A percentile compares a stretch with the other conserved stretches of the same genome.
Evolutionary conservation across 208 protist species (phyloP).

Genomic region (Wallacemonas rigidus): DNA sequence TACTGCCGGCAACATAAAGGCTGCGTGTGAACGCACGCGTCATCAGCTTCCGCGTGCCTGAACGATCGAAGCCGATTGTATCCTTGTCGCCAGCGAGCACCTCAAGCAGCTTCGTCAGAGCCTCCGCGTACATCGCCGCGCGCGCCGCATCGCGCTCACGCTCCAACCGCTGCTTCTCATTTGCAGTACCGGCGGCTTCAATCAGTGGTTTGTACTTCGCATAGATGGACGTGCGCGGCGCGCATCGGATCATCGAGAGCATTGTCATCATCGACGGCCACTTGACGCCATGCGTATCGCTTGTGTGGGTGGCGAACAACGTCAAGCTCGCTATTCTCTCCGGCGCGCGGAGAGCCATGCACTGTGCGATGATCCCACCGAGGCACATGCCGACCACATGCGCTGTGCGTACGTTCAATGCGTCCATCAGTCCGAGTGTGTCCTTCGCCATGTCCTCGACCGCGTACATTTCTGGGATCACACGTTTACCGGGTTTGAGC

Average conservation of each 20-base stretch:
- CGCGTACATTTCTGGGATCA: constrained; percentile 46
- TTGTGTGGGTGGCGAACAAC: constrained; percentile 53
- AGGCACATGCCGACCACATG: constrained; percentile 76
- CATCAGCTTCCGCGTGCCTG: constrained; percentile 29
- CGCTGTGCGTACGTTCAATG: constrained; percentile 34
- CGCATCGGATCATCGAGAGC: constrained; percentile 36
- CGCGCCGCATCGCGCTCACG: constrained; percentile 35
- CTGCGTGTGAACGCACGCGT: constrained; percentile 47
- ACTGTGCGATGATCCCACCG: constrained; percentile 76
- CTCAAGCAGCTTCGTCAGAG: constrained; percentile 43
- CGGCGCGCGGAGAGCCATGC: constrained; percentile 52
- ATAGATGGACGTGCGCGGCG: constrained; percentile 33
- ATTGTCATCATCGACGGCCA: constrained; percentile 52
- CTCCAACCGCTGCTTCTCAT: constrained; percentile 29
- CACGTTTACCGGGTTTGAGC: constrained; percentile 35
- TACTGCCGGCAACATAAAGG: constrained; percentile 40
- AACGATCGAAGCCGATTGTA: constrained; percentile 45
- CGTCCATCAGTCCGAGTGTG: constrained; percentile 55
- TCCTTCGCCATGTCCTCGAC: constrained; percentile 69
- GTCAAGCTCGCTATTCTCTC: constrained; percentile 49
- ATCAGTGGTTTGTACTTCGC: constrained; percentile 36
- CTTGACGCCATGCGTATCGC: constrained; percentile 17
- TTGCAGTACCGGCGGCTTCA: constrained; percentile 23
- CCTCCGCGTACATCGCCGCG: constrained; percentile 31
- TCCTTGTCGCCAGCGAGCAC: constrained; percentile 33